phyloP scores from a whole-genome alignment of 805 yeast genomes.

The Pichia eremophila region DNA sequence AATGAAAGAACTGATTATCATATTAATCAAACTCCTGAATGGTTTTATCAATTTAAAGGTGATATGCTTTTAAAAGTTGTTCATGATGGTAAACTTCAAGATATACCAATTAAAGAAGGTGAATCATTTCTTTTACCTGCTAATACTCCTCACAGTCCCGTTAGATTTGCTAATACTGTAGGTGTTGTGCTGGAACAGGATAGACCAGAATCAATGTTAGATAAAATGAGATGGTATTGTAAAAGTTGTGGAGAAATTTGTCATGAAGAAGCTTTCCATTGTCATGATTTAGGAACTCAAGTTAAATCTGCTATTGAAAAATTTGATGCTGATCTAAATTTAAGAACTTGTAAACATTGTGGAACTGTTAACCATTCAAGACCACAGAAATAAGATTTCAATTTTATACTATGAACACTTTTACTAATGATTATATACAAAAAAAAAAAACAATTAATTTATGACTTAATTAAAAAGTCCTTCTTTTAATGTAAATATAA shows the following conservation, averaged over 20 bases:
- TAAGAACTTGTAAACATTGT: constrained; percentile 67
- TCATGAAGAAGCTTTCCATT: constrained; percentile 62
- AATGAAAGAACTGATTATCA: constrained; percentile 91
- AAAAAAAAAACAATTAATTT: too few relatives aligned
- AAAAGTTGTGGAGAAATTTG: constrained; percentile 54
- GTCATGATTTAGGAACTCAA: constrained; percentile 80
- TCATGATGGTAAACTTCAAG: constrained; percentile 66
- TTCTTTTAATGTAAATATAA: too few relatives aligned
- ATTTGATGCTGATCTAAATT: constrained; percentile 53
- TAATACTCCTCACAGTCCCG: constrained; percentile 84
- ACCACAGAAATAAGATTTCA: constrained; percentile 30
- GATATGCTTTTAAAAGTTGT: constrained; percentile 78
- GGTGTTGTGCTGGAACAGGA: constrained; percentile 92
- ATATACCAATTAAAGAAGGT: constrained; percentile 70
- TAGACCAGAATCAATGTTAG: constrained; percentile 62
- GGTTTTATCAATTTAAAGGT: constrained; percentile 84
- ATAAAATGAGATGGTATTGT: constrained; percentile 85
- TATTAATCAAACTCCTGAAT: constrained; percentile 89
- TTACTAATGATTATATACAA: too few relatives aligned
- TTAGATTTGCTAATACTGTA: constrained; percentile 73
- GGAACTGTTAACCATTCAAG: constrained; percentile 64
- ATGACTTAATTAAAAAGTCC: too few relatives aligned
- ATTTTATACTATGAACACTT: too few relatives aligned
- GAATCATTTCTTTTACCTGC: constrained; percentile 83
- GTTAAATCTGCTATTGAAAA: constrained; percentile 71